Percentiles rank a stretch among this genome's conserved stretches.
These are phyloP conservation scores for Picea glauca DNA, from an alignment of 75 land plant species.

Conservation along the genomic window DNA sequence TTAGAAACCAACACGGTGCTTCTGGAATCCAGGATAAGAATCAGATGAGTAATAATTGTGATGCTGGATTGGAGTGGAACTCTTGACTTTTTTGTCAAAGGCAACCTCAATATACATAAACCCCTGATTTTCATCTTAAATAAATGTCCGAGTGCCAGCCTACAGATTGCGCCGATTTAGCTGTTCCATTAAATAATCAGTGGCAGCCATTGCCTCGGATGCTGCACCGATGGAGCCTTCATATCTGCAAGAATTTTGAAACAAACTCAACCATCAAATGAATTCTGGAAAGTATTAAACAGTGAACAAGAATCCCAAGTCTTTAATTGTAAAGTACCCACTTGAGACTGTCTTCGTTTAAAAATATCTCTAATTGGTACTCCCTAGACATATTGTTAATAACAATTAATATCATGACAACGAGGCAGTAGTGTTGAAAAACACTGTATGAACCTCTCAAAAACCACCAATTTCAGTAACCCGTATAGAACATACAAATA, in stretches of 20 bases:
- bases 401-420: background rate
- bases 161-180: conserved; percentile 27
- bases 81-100: too few species aligned
- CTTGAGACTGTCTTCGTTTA: background rate
- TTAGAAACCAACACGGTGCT: too few species aligned
- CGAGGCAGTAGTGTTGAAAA: background rate
- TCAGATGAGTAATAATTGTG: too few species aligned
- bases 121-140: too few species aligned
- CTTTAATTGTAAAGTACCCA: background rate
- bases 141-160: background rate
- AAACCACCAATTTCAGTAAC: conserved; percentile 1
- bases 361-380: background rate
- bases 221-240: conserved; percentile 79
- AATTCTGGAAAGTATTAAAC: background rate
- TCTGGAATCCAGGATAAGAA: too few species aligned
- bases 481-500: background rate
- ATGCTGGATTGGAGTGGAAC: too few species aligned
- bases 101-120: too few species aligned
- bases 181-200: conserved; percentile 46
- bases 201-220: conserved; percentile 65
- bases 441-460: background rate
- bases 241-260: conserved; percentile 28
- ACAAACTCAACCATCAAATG: background rate
- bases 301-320: background rate
- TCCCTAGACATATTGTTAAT: background rate